These are phyloP conservation scores for Podila clonocystis DNA, from an alignment of 192 early-diverging fungal species.

Conservation along the genomic window DNA sequence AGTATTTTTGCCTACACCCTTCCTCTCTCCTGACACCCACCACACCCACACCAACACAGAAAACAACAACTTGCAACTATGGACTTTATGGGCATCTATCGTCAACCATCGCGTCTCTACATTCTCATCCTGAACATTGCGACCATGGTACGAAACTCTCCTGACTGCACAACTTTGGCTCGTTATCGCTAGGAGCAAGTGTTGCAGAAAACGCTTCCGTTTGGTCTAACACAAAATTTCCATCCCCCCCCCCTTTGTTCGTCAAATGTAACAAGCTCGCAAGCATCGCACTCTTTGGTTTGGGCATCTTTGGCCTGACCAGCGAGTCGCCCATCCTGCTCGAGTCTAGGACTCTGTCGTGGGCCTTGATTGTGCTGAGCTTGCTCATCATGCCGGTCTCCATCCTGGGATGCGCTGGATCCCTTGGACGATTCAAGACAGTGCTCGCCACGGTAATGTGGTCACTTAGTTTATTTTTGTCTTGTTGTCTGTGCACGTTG, in stretches of 20 bases:
- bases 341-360: conserved; percentile 10
- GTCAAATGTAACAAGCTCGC: too few relatives aligned
- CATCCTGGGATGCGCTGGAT: conserved; percentile 9
- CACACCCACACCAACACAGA: neutral
- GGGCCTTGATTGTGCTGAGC: conserved; percentile 15
- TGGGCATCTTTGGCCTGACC: conserved; percentile 11
- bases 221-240: too few relatives aligned
- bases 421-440: neutral
- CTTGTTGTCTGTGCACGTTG: neutral
- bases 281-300: conserved; percentile 17
- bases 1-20: too few relatives aligned
- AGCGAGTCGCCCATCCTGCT: conserved; percentile 1
- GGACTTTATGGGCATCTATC: conserved; percentile 11
- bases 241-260: too few relatives aligned
- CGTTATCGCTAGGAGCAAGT: neutral
- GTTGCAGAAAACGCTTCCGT: too few relatives aligned
- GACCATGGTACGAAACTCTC: conserved; percentile 15
- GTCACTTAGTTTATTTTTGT: neutral
- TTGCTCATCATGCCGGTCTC: conserved; percentile 19
- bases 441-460: conserved; percentile 9
- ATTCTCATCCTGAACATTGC: conserved; percentile 21
- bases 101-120: conserved; percentile 18
- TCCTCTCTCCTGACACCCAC: too few relatives aligned
- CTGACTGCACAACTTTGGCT: too few relatives aligned
- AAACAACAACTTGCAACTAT: neutral